phyloP scores from a whole-genome alignment of 2,329 filamentous ascomycete genomes.

The Graphilbum ipis-grandicollis region DNA sequence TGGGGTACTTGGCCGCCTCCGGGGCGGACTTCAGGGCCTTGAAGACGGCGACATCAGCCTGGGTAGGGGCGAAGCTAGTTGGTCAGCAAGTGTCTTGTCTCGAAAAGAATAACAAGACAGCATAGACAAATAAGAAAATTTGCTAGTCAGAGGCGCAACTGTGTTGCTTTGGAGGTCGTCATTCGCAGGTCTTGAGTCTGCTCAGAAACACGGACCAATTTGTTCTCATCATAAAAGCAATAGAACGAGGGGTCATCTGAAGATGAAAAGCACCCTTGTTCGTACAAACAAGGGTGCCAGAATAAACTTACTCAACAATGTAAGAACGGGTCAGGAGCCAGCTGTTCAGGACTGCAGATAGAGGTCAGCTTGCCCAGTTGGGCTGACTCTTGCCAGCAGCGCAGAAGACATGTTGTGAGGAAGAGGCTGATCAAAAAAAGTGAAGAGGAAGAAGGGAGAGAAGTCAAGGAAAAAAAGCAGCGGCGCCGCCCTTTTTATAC shows the following conservation, averaged over 20 bases:
- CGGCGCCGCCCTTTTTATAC: not conserved
- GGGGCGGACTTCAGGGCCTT: conserved; percentile 69
- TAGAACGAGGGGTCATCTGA: too few relatives aligned
- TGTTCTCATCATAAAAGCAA: conserved; percentile 46
- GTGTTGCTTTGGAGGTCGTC: conserved; percentile 47
- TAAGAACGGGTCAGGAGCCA: conserved; percentile 55
- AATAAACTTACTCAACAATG: conserved; percentile 51
- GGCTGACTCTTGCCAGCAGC: not conserved
- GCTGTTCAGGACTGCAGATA: conserved; percentile 38
- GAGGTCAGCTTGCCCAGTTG: conserved; percentile 5
- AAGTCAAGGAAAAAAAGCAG: not conserved
- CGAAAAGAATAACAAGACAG: not conserved
- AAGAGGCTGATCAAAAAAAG: too few relatives aligned
- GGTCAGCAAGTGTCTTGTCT: too few relatives aligned
- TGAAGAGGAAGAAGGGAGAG: not conserved
- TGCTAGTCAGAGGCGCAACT: conserved; percentile 65
- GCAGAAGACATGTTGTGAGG: not conserved
- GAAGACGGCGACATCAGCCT: conserved; percentile 93
- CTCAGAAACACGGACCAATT: conserved; percentile 77
- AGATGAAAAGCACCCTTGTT: too few relatives aligned
- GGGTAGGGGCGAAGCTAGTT: conserved; percentile 52
- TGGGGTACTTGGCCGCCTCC: conserved; percentile 71
- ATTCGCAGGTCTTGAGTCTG: conserved; percentile 69
- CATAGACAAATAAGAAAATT: too few relatives aligned
- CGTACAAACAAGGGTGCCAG: too few relatives aligned